Evolutionary conservation across 371 early-diverging fungal species (phyloP), one percentile per base, ranked within the genome.

Genomic region (Capniomyces stellatus): DNA sequence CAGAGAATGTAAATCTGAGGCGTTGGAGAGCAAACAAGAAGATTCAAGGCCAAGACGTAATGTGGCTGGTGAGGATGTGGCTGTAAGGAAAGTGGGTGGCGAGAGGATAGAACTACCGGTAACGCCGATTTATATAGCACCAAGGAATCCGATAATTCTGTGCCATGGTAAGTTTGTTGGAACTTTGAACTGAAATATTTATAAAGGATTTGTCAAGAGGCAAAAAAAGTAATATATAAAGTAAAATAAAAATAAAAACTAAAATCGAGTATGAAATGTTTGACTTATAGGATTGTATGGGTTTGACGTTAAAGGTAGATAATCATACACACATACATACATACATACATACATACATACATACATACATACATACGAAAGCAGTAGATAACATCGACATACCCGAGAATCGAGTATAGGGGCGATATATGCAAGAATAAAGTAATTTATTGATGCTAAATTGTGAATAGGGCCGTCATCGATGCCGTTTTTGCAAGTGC

Each of bases 221-320:
- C n/a, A n/a, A n/a, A n/a, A n/a, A n/a, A n/a, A n/a, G n/a, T n/a
- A n/a, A n/a, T n/a, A n/a, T n/a, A n/a, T n/a, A n/a, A n/a, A n/a
- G n/a, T n/a, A n/a, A n/a, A n/a, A n/a, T n/a, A n/a, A n/a, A n/a
- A n/a, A n/a, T n/a, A n/a, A n/a, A n/a, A n/a, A n/a, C n/a, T n/a
- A n/a, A n/a, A n/a, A n/a, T n/a, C n/a, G n/a, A n/a, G n/a, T n/a
- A n/a, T n/a, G n/a, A n/a, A n/a, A n/a, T n/a, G n/a, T n/a, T n/a
- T n/a, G n/a, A n/a, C n/a, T n/a, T n/a, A n/a, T n/a, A n/a, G n/a
- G 82, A 0, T 70, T 92, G 25, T 92, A 84, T 70, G 92, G 92
- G 0, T 92, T 82, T 60, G 90, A 92, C 66, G 77, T 76, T 47
- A 63, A n/a, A n/a, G n/a, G n/a, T n/a, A n/a, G n/a, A n/a, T n/a